These are phyloP conservation scores for Hypoxylon crocopeplum DNA, from an alignment of 495 filamentous ascomycete genomes.

Conservation along the genomic window DNA sequence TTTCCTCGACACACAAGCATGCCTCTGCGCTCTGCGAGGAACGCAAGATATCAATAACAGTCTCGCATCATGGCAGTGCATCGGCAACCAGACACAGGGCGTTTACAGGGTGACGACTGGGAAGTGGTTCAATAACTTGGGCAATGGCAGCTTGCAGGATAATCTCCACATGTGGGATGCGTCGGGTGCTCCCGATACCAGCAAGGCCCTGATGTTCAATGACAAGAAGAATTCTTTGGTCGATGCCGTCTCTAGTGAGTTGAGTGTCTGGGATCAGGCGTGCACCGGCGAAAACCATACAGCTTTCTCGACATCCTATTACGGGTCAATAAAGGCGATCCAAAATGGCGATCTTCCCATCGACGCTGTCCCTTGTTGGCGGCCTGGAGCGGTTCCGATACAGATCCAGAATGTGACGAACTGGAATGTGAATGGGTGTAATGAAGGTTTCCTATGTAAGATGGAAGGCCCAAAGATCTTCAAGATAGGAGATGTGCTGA, in stretches of 20 bases:
- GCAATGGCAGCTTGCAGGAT: slow-evolving; percentile 19
- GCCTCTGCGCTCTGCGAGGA: slow-evolving; percentile 45
- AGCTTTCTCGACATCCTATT: slow-evolving; percentile 43
- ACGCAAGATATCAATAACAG: slow-evolving; percentile 1
- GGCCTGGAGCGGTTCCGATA: slow-evolving; percentile 41
- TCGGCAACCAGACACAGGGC: slow-evolving; percentile 44
- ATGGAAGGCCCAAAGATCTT: neutral
- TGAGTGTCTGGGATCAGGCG: slow-evolving; percentile 41
- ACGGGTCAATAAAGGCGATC: slow-evolving; percentile 24
- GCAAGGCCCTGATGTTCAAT: slow-evolving; percentile 27
- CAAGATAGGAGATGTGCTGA: slow-evolving; percentile 15
- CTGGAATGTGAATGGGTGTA: slow-evolving; percentile 48
- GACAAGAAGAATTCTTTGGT: slow-evolving; percentile 13
- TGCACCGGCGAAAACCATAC: slow-evolving; percentile 44
- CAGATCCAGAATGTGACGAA: slow-evolving; percentile 43
- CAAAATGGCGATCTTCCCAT: slow-evolving; percentile 20
- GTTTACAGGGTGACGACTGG: slow-evolving; percentile 40
- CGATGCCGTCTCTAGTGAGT: neutral
- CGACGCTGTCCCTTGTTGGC: slow-evolving; percentile 45
- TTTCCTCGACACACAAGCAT: slow-evolving; percentile 50
- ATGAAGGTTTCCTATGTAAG: slow-evolving; percentile 51
- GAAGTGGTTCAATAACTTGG: slow-evolving; percentile 48
- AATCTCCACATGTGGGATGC: slow-evolving; percentile 37
- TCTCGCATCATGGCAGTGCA: slow-evolving; percentile 45
- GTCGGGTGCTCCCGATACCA: slow-evolving; percentile 35